Conservation (phyloP, 768 basidiomycete species). For the Serendipita sp. region DNA sequence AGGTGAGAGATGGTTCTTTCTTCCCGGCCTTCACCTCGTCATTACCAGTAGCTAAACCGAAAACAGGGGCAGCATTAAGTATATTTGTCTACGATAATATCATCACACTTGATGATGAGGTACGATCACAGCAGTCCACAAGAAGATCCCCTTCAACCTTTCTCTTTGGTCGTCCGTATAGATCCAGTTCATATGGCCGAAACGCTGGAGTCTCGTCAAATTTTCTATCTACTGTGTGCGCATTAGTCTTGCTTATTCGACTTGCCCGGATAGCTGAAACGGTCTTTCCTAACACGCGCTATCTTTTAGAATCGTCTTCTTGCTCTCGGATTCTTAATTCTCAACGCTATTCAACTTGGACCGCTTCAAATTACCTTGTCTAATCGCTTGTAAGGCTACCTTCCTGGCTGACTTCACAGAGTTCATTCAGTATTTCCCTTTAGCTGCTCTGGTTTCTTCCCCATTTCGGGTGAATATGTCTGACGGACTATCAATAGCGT, state of each 20-base stretch:
- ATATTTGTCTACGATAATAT: neutral
- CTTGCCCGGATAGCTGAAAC: neutral
- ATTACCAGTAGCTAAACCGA: neutral
- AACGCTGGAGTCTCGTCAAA: neutral
- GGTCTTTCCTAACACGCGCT: too few relatives aligned
- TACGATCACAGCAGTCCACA: neutral
- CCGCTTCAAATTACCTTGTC: neutral
- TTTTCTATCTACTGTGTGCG: neutral
- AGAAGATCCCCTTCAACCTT: too few relatives aligned
- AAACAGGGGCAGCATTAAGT: neutral
- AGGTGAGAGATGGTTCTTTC: neutral
- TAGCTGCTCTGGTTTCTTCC: neutral
- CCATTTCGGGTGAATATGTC: neutral
- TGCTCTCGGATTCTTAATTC: neutral
- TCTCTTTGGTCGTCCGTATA: neutral
- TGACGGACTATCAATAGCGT: neutral
- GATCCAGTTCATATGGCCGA: neutral
- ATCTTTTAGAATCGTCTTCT: neutral
- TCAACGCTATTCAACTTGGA: neutral
- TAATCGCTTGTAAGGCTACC: neutral
- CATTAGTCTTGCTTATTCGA: neutral
- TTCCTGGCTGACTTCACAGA: too few relatives aligned
- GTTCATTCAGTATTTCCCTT: neutral
- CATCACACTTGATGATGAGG: neutral
- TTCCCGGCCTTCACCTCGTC: neutral